Base-by-base conservation (phyloP, 805 yeast genomes). In the Millerozyma miso region DNA sequence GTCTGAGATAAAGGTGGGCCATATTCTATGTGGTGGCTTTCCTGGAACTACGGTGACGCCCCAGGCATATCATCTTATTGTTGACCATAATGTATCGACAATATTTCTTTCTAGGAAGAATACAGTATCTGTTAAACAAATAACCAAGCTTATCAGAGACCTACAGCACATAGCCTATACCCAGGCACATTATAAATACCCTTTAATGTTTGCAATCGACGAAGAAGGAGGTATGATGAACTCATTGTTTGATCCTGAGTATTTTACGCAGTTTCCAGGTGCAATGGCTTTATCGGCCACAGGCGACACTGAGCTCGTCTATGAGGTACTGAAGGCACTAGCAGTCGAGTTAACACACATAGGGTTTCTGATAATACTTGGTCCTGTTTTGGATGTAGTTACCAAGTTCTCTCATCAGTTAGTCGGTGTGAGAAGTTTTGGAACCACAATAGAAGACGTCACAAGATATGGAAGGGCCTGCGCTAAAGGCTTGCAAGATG, bases 191-290 rank as follows among this genome's bases (percentile, higher is more conserved):
- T 79, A 78, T 49, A 63, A 71, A 45, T 64, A 73, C 46, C 85
- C 85, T 0, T 54, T 80, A 18, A 58, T 76, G 53, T 74, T 80
- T 49, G 80, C 80, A 17, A 71, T 80, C 14, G 85, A 80, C 54
- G 81, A 77, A 55, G 85, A 80, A 52, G 79, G 82, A 5, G 85
- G 85, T 1, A 76, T 78, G 80, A 67, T 80, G 58, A 79, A 79
- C 57, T 71, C 79, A 23, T 61, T 80, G 37, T 76, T 74, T 52
- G 85, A 80, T 54, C 68, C 73, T 7, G 68, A 69, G 7, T 63
- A 59, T 44, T 56, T 80, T 16, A 73, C 80, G 7, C 84, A 79
- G 54, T 79, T 75, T 51, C 85, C 85, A 1, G 79, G 84, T 3
- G 81, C 82, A 19, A 80, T 80, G 85, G 83, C 81, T 3, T 56